Evolutionary conservation across 192 early-diverging fungal genomes (phyloP).

Genomic region (Coemansia reversa): DNA sequence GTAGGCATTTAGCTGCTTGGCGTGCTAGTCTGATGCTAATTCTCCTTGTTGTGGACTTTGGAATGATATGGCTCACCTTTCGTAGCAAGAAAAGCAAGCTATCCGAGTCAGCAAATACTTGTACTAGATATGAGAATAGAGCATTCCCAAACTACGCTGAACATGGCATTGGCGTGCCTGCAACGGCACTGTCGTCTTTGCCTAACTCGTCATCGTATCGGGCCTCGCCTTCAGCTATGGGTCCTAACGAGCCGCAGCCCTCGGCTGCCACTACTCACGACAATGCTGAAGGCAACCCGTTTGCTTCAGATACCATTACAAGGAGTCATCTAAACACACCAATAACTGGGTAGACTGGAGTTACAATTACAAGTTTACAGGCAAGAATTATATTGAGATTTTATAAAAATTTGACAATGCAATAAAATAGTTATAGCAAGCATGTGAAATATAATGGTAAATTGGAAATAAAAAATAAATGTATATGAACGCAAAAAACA

Average conservation of each 20-base stretch:
- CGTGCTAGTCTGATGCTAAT: slow-evolving; percentile 46
- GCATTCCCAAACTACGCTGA: slow-evolving; percentile 3
- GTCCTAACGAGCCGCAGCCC: neutral
- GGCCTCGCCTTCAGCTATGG: slow-evolving; percentile 1
- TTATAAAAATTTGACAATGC: neutral
- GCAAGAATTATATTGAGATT: neutral
- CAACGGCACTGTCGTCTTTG: neutral
- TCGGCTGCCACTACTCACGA: neutral
- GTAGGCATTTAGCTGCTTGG: slow-evolving; percentile 37
- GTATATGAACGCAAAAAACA: neutral
- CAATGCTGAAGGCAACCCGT: neutral
- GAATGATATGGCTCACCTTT: slow-evolving; percentile 48
- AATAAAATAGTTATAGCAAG: neutral
- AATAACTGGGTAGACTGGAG: slow-evolving; percentile 23
- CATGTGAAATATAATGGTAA: neutral
- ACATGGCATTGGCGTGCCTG: neutral
- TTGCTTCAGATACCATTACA: neutral
- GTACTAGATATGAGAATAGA: neutral
- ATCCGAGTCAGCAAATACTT: neutral
- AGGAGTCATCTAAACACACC: slow-evolving; percentile 44
- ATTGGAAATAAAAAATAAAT: neutral
- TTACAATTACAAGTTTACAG: neutral
- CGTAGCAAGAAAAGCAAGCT: slow-evolving; percentile 21
- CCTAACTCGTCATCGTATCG: slow-evolving; percentile 9
- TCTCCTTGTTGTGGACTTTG: slow-evolving; percentile 37